These are phyloP conservation scores for Phytophthora boehmeriae DNA, from an alignment of 352 stramenopile species.

Conservation along the genomic window DNA sequence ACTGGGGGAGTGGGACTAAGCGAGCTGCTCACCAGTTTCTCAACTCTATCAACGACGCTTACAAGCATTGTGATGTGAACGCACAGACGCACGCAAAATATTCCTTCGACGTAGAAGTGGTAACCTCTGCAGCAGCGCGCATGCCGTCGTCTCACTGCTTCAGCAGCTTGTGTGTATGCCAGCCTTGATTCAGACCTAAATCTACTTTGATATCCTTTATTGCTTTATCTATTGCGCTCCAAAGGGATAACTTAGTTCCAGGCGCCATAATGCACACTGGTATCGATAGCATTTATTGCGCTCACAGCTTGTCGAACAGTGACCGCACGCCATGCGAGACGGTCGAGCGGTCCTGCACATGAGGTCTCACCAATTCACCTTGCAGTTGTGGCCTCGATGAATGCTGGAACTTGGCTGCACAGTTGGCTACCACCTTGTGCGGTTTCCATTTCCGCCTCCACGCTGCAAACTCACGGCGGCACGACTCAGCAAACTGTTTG, in stretches of 20 bases:
- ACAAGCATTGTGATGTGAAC: background rate
- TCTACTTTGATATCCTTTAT: background rate
- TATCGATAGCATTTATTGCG: background rate
- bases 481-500: conserved; percentile 44
- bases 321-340: conserved; percentile 21
- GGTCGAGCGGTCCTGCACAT: background rate
- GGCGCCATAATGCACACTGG: background rate
- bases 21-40: conserved; percentile 17
- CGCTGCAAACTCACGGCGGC: conserved; percentile 52
- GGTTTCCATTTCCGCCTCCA: conserved; percentile 55
- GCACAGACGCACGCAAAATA: background rate
- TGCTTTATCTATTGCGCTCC: background rate
- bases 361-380: background rate
- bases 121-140: background rate
- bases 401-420: conserved; percentile 43
- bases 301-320: conserved; percentile 34
- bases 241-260: conserved; percentile 6
- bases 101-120: background rate
- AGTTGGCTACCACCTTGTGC: conserved; percentile 45
- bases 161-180: background rate
- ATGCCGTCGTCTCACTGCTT: background rate
- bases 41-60: conserved; percentile 22
- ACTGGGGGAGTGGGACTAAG: conserved; percentile 81
- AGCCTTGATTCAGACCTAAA: background rate
- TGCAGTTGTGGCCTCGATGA: conserved; percentile 7